Percentiles rank a stretch among this genome's conserved stretches.
These are phyloP conservation scores for Chlorokybus atmophyticus DNA, from an alignment of 139 green algal genomes.

Conservation along the genomic window DNA sequence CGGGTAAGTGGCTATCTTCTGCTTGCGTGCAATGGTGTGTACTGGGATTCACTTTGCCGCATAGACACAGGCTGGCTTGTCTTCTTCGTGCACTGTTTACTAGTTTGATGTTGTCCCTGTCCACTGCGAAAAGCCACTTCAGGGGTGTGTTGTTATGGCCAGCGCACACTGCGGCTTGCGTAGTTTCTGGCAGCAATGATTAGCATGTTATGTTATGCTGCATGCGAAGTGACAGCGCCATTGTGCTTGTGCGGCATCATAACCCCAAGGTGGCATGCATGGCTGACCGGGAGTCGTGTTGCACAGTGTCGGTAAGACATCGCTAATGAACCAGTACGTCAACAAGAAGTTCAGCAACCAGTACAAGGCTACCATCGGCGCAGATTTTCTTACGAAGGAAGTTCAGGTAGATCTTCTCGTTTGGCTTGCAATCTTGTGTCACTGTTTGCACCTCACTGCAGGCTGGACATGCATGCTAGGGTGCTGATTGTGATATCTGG, in stretches of 20 bases:
- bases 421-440: no score
- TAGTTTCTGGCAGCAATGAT: background rate
- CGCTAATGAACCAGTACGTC: slow-evolving; percentile 97
- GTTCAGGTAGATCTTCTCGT: no score
- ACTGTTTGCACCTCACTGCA: no score
- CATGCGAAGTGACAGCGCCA: background rate
- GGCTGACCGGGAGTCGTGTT: background rate
- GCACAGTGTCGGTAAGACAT: slow-evolving; percentile 91
- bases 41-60: background rate
- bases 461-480: no score
- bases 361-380: slow-evolving; percentile 98
- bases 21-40: background rate
- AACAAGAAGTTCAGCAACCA: slow-evolving; percentile 97
- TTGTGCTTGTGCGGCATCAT: background rate
- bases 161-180: no score
- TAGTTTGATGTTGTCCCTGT: background rate
- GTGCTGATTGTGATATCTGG: no score
- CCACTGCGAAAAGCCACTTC: background rate
- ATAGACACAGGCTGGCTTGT: slow-evolving; percentile 6
- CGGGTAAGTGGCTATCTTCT: slow-evolving; percentile 44
- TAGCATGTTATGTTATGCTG: background rate
- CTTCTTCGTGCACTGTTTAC: background rate
- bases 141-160: background rate
- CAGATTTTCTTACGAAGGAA: slow-evolving; percentile 98
- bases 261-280: slow-evolving; percentile 6